Percentiles rank a stretch among this genome's conserved stretches.
These are phyloP conservation scores for Malassezia dermatis DNA, from an alignment of 1,284 basidiomycete species.

Conservation along the genomic window DNA sequence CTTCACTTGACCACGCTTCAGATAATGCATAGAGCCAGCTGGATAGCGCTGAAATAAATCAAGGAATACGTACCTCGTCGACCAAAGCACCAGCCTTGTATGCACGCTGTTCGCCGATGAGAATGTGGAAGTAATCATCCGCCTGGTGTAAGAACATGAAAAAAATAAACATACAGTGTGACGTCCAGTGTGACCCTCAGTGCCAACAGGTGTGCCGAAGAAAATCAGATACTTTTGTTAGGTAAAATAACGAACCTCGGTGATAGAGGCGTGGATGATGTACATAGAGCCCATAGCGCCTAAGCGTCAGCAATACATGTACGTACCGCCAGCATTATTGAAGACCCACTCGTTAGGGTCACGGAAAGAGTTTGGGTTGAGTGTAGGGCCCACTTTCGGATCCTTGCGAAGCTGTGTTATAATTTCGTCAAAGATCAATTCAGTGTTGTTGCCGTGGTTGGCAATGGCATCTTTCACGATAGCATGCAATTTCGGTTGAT, in stretches of 20 bases:
- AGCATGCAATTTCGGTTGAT: conserved; percentile 28
- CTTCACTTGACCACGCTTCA: conserved; percentile 72
- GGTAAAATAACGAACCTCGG: conserved; percentile 51
- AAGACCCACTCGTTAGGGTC: conserved; percentile 74
- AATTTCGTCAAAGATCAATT: conserved; percentile 41
- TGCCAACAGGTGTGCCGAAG: conserved; percentile 89
- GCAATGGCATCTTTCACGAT: conserved; percentile 29
- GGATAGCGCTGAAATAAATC: conserved; percentile 55
- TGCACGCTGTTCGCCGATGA: conserved; percentile 84
- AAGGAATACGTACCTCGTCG: conserved; percentile 55
- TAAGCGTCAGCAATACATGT: neutral
- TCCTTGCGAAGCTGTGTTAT: conserved; percentile 27
- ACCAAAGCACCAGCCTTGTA: conserved; percentile 68
- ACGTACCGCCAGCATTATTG: conserved; percentile 79
- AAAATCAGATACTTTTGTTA: conserved; percentile 56
- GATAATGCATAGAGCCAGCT: conserved; percentile 71
- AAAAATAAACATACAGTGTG: conserved; percentile 55
- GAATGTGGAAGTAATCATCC: conserved; percentile 94
- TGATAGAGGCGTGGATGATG: conserved; percentile 86
- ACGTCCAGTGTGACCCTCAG: conserved; percentile 85
- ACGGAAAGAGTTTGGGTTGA: conserved; percentile 34
- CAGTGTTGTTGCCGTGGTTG: conserved; percentile 29
- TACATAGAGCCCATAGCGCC: conserved; percentile 91
- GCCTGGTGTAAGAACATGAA: conserved; percentile 50
- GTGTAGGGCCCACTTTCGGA: conserved; percentile 28